phyloP scores from a whole-genome alignment of 495 filamentous ascomycete genomes.

The Tuber borchii region DNA sequence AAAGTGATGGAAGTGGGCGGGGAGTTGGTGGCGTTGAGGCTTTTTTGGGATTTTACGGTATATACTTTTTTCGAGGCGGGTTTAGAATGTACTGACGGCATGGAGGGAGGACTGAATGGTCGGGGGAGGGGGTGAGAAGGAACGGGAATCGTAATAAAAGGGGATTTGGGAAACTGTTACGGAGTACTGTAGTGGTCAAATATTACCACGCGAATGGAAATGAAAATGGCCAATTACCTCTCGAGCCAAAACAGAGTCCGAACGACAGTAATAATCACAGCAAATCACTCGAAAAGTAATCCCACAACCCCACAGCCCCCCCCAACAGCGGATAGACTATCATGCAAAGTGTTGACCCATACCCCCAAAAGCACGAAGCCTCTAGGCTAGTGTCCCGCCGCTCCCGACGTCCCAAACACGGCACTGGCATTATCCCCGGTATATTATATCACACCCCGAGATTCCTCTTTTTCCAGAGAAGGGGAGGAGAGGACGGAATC shows the following conservation, averaged over 20 bases:
- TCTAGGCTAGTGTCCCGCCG: neutral
- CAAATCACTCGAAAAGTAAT: neutral
- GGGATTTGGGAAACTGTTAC: neutral
- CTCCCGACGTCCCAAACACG: neutral
- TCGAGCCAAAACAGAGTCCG: neutral
- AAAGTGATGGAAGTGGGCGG: neutral
- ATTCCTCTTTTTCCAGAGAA: neutral
- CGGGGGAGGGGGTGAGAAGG: neutral
- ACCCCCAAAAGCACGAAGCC: neutral
- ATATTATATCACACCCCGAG: neutral
- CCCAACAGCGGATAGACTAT: neutral
- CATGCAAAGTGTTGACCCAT: neutral
- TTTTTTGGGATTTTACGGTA: conserved; percentile 1
- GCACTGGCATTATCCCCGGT: neutral
- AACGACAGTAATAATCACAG: neutral
- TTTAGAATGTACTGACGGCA: neutral
- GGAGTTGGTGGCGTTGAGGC: neutral
- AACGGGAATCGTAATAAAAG: neutral
- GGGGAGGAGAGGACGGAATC: neutral
- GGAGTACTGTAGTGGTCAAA: neutral
- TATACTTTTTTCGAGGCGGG: neutral
- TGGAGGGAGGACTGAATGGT: neutral
- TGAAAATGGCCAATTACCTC: neutral
- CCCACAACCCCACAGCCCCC: neutral
- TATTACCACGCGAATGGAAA: neutral